phyloP scores from a whole-genome alignment of 2,329 filamentous ascomycete genomes.

The Clarireedia hainanense region DNA sequence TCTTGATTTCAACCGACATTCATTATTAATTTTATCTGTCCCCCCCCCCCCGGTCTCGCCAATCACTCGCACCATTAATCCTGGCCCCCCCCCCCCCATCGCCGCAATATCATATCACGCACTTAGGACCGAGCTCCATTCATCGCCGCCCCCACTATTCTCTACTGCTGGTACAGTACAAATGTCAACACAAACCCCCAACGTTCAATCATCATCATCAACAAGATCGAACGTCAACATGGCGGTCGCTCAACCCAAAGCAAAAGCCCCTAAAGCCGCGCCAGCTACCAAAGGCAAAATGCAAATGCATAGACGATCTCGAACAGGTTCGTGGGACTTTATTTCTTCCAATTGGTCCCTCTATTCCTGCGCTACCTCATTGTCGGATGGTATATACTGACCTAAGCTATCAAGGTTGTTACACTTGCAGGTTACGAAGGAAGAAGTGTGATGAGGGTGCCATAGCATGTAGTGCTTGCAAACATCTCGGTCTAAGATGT shows the following conservation, averaged over 20 bases:
- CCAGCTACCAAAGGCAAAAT: conserved; percentile 58
- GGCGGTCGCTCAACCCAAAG: conserved; percentile 54
- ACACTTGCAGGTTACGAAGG: conserved; percentile 57
- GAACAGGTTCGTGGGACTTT: conserved; percentile 66
- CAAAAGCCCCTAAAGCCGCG: conserved; percentile 49
- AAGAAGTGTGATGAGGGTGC: conserved; percentile 64
- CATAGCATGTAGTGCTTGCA: conserved; percentile 57
- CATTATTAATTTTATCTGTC: conserved; percentile 32
- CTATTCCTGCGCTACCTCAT: conserved; percentile 30
- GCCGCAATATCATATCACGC: conserved; percentile 7
- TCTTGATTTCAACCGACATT: conserved; percentile 31
- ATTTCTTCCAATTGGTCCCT: conserved; percentile 36
- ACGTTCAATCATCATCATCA: conserved; percentile 36
- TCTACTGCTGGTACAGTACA: conserved; percentile 27
- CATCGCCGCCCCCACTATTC: conserved; percentile 20
- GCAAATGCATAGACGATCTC: conserved; percentile 89
- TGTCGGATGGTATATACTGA: conserved; percentile 40
- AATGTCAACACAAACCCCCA: conserved; percentile 62
- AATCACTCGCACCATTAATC: conserved; percentile 16
- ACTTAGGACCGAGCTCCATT: conserved; percentile 7
- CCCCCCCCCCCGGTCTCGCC: conserved; percentile 26
- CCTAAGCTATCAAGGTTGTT: conserved; percentile 44
- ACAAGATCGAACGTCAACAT: conserved; percentile 36
- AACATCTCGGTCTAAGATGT: conserved; percentile 69
- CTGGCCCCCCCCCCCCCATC: conserved; percentile 5